Percentiles rank a stretch among this genome's conserved stretches.
Evolutionary conservation across 352 stramenopile genomes (phyloP).

Genomic region (Pythium phragmiticola): DNA sequence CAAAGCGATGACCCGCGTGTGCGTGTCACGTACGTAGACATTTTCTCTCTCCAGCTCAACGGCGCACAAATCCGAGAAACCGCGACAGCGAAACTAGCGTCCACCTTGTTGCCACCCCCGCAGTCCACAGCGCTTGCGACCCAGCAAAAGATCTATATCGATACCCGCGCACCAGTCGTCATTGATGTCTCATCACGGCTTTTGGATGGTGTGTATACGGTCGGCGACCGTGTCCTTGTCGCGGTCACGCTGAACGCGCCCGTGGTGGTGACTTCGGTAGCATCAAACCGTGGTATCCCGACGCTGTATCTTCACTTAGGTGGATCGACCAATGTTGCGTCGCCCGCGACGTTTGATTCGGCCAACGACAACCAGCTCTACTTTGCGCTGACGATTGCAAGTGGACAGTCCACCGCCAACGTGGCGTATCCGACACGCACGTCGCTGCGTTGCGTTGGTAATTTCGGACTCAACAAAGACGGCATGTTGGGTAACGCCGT

Average conservation of each 20-base stretch:
- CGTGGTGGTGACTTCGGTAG: constrained; percentile 27
- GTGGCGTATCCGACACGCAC: constrained; percentile 42
- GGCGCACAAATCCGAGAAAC: constrained; percentile 36
- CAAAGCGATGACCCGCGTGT: constrained; percentile 32
- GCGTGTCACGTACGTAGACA: constrained; percentile 38
- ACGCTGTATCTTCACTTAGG: constrained; percentile 46
- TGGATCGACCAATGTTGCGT: constrained; percentile 16
- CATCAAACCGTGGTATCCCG: constrained; percentile 29
- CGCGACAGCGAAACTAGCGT: constrained; percentile 25
- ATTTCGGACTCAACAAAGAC: constrained; percentile 50
- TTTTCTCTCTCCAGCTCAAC: constrained; percentile 46
- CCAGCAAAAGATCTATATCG: constrained; percentile 30
- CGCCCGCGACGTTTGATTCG: constrained; percentile 30
- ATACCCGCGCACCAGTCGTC: constrained; percentile 40
- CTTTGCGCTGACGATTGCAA: constrained; percentile 46
- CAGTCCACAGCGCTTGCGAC: constrained; percentile 14
- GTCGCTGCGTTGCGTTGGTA: constrained; percentile 44
- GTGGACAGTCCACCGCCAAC: constrained; percentile 40
- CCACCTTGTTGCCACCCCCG: constrained; percentile 38
- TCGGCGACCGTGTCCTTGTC: constrained; percentile 49
- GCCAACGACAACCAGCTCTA: constrained; percentile 45
- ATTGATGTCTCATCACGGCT: constrained; percentile 37
- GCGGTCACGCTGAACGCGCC: constrained; percentile 39
- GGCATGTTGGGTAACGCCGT: constrained; percentile 28
- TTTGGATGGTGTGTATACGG: constrained; percentile 43